These are phyloP conservation scores for Cystobasidium tubakii DNA, from an alignment of 768 basidiomycete species.

Conservation along the genomic window DNA sequence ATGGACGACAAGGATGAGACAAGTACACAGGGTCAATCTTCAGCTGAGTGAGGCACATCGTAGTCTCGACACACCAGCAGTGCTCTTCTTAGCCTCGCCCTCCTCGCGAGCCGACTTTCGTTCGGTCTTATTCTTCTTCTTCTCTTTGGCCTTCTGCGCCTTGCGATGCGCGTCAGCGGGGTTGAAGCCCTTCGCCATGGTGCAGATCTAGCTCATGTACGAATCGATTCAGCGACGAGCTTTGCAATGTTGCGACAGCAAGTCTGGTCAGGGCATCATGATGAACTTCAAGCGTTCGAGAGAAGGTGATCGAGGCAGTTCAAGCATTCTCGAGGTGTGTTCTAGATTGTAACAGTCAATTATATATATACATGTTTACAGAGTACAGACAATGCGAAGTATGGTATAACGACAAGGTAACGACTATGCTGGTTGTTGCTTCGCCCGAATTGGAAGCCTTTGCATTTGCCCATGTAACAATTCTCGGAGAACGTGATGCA, in stretches of 20 bases:
- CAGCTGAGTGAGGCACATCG: too few species aligned
- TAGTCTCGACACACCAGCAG: constrained; percentile 34
- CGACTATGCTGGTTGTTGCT: not conserved
- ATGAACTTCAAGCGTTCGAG: not conserved
- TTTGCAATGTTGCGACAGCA: too few species aligned
- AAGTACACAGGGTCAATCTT: not conserved
- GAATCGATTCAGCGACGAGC: too few species aligned
- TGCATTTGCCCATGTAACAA: too few species aligned
- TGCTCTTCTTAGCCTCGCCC: constrained; percentile 78
- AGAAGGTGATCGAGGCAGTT: too few species aligned
- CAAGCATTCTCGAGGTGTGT: too few species aligned
- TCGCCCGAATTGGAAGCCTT: too few species aligned
- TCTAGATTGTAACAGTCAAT: not conserved
- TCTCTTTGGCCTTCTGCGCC: constrained; percentile 83
- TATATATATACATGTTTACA: not conserved
- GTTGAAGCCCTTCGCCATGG: constrained; percentile 76
- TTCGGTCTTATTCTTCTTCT: constrained; percentile 93
- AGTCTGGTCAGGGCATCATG: too few species aligned
- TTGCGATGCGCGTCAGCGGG: constrained; percentile 97
- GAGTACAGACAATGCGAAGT: not conserved
- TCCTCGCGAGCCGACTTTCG: constrained; percentile 76
- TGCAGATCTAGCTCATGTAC: constrained; percentile 44
- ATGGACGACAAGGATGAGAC: not conserved
- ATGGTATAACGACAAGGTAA: not conserved
- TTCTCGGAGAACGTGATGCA: too few species aligned